Conservation (phyloP, 2,329 filamentous ascomycete genomes). For the Paraphaeosphaeria sporulosa region DNA sequence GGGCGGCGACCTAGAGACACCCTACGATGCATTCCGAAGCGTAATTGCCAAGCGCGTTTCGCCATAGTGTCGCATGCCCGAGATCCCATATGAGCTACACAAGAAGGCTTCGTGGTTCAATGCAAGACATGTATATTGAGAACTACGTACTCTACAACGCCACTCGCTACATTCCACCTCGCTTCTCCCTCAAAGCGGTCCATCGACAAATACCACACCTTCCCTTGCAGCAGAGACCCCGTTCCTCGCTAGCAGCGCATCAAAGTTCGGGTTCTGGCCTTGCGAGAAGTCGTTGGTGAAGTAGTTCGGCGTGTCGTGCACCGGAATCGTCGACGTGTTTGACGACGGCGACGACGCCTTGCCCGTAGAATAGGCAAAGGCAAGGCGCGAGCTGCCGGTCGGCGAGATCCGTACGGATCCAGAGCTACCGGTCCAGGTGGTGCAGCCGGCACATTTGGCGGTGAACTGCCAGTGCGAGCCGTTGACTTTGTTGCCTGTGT, state of each 20-base stretch:
- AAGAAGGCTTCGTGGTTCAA: not conserved
- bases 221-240: conserved; percentile 20
- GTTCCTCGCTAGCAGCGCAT: conserved; percentile 32
- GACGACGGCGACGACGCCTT: conserved; percentile 32
- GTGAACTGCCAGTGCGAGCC: conserved; percentile 43
- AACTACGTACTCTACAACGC: conserved; percentile 5
- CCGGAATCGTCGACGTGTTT: conserved; percentile 29
- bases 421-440: conserved; percentile 27
- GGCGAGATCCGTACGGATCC: conserved; percentile 31
- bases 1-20: not conserved
- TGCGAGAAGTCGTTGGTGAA: conserved; percentile 37
- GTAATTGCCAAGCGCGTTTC: not conserved
- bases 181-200: not conserved
- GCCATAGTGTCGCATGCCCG: not conserved
- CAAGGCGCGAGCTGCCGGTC: conserved; percentile 28
- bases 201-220: conserved; percentile 1
- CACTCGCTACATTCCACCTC: not conserved
- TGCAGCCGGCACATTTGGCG: conserved; percentile 41
- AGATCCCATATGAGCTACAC: not conserved
- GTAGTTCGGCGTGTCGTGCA: conserved; percentile 42
- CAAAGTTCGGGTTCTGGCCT: conserved; percentile 36
- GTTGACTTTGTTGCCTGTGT: conserved; percentile 37
- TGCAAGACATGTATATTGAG: conserved; percentile 10
- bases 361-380: conserved; percentile 31
- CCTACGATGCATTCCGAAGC: not conserved